phyloP scores from a whole-genome alignment of 257 asterid genomes.

The Forsythia viridissima region DNA sequence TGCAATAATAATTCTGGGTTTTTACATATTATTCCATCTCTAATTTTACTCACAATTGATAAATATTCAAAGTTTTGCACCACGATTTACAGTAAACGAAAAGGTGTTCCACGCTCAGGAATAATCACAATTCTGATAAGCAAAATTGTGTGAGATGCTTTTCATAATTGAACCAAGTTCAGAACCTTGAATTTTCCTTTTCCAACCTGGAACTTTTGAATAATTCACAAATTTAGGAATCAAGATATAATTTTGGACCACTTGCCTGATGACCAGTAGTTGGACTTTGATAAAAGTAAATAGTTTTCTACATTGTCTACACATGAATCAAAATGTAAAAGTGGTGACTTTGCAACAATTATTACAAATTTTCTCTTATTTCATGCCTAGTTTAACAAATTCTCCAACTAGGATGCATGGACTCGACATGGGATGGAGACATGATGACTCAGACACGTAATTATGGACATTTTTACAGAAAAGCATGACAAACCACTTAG shows the following conservation, averaged over 20 bases:
- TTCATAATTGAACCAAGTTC: not conserved
- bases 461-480: not conserved
- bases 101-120: not conserved
- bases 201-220: not conserved
- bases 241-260: not conserved
- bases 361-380: not conserved
- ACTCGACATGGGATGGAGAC: not conserved
- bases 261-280: not conserved
- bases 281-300: not conserved
- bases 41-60: not conserved
- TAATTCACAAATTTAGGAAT: not conserved
- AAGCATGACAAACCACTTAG: not conserved
- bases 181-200: not conserved
- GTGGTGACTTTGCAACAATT: not conserved
- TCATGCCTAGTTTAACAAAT: not conserved
- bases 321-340: not conserved
- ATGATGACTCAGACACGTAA: not conserved
- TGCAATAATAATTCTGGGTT: not conserved
- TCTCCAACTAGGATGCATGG: not conserved
- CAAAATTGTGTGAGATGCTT: not conserved
- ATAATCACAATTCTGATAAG: not conserved
- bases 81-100: not conserved
- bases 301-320: not conserved
- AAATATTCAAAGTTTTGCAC: not conserved
- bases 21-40: not conserved